phyloP scores from a whole-genome alignment of 345 rosid genomes.

The Pugionium cornutum region DNA sequence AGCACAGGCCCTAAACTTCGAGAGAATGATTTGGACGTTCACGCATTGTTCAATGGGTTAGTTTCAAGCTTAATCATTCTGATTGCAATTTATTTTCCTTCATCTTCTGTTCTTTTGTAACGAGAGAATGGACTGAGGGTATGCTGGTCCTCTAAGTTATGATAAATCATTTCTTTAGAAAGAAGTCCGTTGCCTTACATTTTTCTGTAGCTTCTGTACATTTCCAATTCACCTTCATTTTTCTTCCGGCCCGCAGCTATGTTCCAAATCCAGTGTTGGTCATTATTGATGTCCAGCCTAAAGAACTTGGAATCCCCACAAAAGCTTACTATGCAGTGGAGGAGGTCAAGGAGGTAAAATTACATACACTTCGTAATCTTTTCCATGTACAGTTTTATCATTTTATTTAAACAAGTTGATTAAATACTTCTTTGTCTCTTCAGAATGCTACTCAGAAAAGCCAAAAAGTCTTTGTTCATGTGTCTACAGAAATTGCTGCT shows the following conservation, averaged over 20 bases:
- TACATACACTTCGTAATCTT: background rate
- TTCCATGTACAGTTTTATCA: conserved; percentile 3
- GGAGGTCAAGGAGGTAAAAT: conserved; percentile 74
- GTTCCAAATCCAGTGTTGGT: conserved; percentile 82
- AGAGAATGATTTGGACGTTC: conserved; percentile 79
- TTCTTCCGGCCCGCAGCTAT: conserved; percentile 45
- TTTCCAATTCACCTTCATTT: too few species aligned
- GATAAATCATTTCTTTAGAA: too few species aligned
- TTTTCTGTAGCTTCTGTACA: conserved; percentile 1
- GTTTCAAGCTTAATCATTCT: conserved; percentile 9
- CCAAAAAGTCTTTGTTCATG: conserved; percentile 73
- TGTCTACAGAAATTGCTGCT: conserved; percentile 50
- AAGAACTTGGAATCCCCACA: conserved; percentile 83
- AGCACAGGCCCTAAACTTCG: conserved; percentile 81
- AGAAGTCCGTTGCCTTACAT: background rate
- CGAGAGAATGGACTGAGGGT: too few species aligned
- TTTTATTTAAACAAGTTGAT: background rate
- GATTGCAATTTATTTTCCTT: background rate
- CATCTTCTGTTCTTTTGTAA: background rate
- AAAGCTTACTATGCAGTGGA: conserved; percentile 84
- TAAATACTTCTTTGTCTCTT: conserved; percentile 1
- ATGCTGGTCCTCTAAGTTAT: too few species aligned
- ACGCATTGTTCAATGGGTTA: conserved; percentile 61
- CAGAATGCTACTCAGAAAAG: conserved; percentile 86
- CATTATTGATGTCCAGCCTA: conserved; percentile 83